Evolutionary conservation across 2,329 filamentous ascomycete species (phyloP).

Genomic region (Phyllosticta citribraziliensis): DNA sequence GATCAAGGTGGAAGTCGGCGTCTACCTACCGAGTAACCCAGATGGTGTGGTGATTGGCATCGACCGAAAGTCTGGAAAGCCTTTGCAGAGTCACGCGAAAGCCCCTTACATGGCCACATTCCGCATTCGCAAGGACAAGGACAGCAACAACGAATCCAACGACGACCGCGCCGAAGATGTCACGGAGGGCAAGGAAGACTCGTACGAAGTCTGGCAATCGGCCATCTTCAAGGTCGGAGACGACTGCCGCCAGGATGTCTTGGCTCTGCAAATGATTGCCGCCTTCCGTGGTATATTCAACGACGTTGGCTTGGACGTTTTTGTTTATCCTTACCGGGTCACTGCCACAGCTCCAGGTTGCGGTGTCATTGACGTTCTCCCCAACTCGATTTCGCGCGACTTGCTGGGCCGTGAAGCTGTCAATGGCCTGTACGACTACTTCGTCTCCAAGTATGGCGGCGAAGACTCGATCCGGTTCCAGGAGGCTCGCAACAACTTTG

Average conservation of each 20-base stretch:
- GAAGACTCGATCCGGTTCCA: conserved; percentile 94
- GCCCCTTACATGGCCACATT: conserved; percentile 99
- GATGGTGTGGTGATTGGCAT: conserved; percentile 97
- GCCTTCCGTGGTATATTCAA: conserved; percentile 97
- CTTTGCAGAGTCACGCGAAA: conserved; percentile 94
- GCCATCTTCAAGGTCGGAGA: conserved; percentile 99
- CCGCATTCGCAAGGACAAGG: conserved; percentile 75
- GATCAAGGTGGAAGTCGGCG: conserved; percentile 92
- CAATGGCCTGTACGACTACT: conserved; percentile 97
- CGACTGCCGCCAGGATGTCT: conserved; percentile 92
- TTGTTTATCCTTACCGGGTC: conserved; percentile 92
- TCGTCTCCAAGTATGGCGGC: conserved; percentile 92
- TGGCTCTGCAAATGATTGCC: conserved; percentile 95
- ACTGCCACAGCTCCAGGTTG: conserved; percentile 95
- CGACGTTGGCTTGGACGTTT: conserved; percentile 87
- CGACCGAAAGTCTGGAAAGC: conserved; percentile 94
- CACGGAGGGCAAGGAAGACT: conserved; percentile 34
- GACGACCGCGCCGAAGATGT: conserved; percentile 38
- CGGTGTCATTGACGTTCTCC: conserved; percentile 94
- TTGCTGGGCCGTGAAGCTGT: conserved; percentile 98
- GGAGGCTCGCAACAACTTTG: conserved; percentile 89
- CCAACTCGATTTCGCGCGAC: conserved; percentile 94
- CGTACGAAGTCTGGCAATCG: conserved; percentile 94
- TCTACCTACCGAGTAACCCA: conserved; percentile 93
- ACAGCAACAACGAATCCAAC: conserved; percentile 26